Conservation (phyloP, 2,329 filamentous ascomycete genomes). For the Fusarium sp. region DNA sequence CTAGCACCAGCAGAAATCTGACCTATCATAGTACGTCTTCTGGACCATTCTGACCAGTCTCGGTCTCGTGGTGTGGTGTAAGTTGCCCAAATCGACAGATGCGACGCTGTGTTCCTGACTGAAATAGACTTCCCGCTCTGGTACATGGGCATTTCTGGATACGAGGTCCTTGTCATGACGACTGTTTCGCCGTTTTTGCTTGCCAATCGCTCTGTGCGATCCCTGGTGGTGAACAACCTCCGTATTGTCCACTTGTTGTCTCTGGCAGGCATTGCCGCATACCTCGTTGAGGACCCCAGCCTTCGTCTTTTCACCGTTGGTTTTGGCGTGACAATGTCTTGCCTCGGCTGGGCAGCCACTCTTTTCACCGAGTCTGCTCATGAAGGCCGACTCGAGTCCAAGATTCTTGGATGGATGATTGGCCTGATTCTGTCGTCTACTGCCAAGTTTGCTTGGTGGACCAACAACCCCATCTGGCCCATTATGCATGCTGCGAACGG, state of each 20-base stretch:
- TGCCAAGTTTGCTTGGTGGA: constrained; percentile 91
- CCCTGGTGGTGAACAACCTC: constrained; percentile 75
- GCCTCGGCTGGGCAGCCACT: constrained; percentile 85
- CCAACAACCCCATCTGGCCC: constrained; percentile 98
- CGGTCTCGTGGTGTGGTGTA: constrained; percentile 93
- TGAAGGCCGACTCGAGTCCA: constrained; percentile 80
- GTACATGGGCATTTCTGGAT: constrained; percentile 99
- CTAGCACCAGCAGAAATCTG: constrained; percentile 23
- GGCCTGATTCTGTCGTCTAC: constrained; percentile 88
- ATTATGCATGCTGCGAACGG: constrained; percentile 91
- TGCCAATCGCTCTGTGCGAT: constrained; percentile 75
- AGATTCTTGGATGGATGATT: constrained; percentile 82
- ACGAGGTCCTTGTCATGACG: constrained; percentile 88
- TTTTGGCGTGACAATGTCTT: constrained; percentile 83
- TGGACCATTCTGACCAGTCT: constrained; percentile 95
- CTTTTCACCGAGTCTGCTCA: constrained; percentile 83
- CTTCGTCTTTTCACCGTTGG: constrained; percentile 83
- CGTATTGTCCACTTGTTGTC: constrained; percentile 81
- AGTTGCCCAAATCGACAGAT: constrained; percentile 52
- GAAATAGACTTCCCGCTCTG: constrained; percentile 88
- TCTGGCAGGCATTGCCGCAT: constrained; percentile 82
- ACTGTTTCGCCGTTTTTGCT: constrained; percentile 86
- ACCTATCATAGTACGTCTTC: constrained; percentile 79
- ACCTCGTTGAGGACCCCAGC: constrained; percentile 78
- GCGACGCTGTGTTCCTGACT: constrained; percentile 29